Evolutionary conservation across 208 protist species (phyloP), one percentile per base, ranked within the genome.

Genomic region (Trypanosoma scelopori): DNA sequence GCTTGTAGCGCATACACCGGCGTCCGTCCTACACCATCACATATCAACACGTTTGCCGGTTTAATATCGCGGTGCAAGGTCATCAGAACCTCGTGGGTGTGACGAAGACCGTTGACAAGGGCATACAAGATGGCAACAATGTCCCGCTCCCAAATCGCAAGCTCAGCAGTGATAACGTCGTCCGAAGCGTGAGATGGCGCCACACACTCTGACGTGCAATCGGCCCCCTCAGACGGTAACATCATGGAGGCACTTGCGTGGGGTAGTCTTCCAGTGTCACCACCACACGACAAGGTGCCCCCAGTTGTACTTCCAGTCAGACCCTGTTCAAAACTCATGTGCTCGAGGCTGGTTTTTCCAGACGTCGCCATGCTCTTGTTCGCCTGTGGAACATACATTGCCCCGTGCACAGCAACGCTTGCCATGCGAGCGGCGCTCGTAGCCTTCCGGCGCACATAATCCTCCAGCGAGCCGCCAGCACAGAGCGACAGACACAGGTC

Each of bases 81-180:
- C 41, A 23, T n/a, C 30, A 69, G 32, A 32, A 9, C 48, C 27
- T 64, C 67, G 61, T 79, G 74, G 5, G 71, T 70, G 47, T 79
- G 74, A 39, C 62, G 74, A 49, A 79, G 65, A 18, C 57, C 74
- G 59, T 71, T 66, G 9, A 59, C 23, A 37, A 75, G 43, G 7
- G 74, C 74, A 48, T 75, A 69, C 20, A 65, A n/a, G 48, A 79
- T 74, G n/a, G 74, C 61, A 5, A 75, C 63, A 59, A 79, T 53
- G 32, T 71, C 65, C 4, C 67, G 39, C 50, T 79, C 74, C 7
- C 63, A 45, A 49, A 79, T 45, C 25, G 51, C 63, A 55, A 79
- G 30, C 27, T 53, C 12, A 42, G 52, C 9, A 12, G 35, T 16
- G 23, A 63, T 42, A 32, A 47, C 15, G 52, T 49, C 15, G 52